Evolutionary conservation across 441 rosid species (phyloP).

Genomic region (Omphalea diandra): DNA sequence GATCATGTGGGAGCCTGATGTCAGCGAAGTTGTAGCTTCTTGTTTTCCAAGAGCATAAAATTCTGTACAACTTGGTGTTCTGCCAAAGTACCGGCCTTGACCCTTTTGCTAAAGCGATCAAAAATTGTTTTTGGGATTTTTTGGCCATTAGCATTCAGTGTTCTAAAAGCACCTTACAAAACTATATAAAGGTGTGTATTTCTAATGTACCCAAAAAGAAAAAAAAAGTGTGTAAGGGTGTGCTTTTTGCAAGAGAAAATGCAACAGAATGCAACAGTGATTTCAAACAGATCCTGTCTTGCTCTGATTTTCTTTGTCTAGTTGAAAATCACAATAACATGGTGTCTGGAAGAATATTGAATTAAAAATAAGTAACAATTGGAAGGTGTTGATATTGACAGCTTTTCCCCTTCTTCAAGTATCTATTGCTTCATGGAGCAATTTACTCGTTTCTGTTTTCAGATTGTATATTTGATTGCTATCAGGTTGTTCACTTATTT

Average conservation of each 20-base stretch:
- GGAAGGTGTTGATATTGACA: neutral
- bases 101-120: neutral
- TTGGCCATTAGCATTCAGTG: conserved; percentile 2
- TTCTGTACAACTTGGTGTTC: too few species aligned
- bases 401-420: neutral
- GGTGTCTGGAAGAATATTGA: neutral
- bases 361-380: neutral
- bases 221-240: too few species aligned
- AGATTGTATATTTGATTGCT: neutral
- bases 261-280: neutral
- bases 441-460: neutral
- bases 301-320: conserved; percentile 3
- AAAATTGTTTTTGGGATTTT: neutral
- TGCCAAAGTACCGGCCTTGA: neutral
- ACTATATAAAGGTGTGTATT: neutral
- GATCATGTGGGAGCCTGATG: neutral
- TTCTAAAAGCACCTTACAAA: neutral
- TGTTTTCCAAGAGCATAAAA: too few species aligned
- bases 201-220: too few species aligned
- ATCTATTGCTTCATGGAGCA: neutral
- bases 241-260: neutral
- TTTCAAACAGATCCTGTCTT: neutral
- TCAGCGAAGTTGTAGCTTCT: neutral
- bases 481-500: conserved; percentile 18
- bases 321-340: neutral